Base-by-base conservation (phyloP, 805 yeast species). In the Blastobotrys americana region DNA sequence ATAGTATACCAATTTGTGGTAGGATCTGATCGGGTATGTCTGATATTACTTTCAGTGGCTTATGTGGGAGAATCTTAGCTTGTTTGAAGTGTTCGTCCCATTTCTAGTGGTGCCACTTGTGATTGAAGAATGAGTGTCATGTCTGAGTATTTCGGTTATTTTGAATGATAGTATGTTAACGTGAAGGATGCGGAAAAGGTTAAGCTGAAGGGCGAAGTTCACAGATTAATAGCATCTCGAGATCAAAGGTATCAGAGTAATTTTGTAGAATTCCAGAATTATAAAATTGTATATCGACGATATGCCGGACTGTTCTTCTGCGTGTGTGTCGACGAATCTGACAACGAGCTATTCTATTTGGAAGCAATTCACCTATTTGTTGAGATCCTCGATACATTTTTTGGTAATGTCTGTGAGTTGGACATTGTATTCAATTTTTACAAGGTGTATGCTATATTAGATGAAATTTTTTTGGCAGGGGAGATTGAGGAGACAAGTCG, bases 291-390 rank as follows among this genome's bases (percentile, higher is more conserved):
- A 0, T 89, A 89, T 60, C 70, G 95, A 51, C 68, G 97, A 46
- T 90, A 90, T 59, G 97, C 96, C 2, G 97, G 97, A 4, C 67
- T 90, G 9, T 90, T 80, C 62, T 88, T 93, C 60, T 78, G 88
- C n/a, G 74, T 84, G 48, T 84, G 94, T 42, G 76, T 89, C 5
- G 96, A 85, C 53, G 59, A 73, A n/a, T 65, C 67, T 8, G 97
- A 88, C 58, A 86, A 84, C 57, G 97, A 88, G 58, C 73, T 93
- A 47, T 76, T 80, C 43, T 84, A 83, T 56, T 67, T 93, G 42
- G 95, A 93, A 49, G 78, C 84, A 21, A 78, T 90, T 33, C 97
- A 90, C 59, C 68, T 89, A 43, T 77, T 90, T 50, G 97, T 90
- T 16, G 96, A 93, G 64, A 78, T 87, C 5, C 67, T 90, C 44